A percentile compares a stretch with the other conserved stretches of the same genome.
These are phyloP conservation scores for Ambrosia trifida DNA, from an alignment of 129 eudicot genomes.

Conservation along the genomic window DNA sequence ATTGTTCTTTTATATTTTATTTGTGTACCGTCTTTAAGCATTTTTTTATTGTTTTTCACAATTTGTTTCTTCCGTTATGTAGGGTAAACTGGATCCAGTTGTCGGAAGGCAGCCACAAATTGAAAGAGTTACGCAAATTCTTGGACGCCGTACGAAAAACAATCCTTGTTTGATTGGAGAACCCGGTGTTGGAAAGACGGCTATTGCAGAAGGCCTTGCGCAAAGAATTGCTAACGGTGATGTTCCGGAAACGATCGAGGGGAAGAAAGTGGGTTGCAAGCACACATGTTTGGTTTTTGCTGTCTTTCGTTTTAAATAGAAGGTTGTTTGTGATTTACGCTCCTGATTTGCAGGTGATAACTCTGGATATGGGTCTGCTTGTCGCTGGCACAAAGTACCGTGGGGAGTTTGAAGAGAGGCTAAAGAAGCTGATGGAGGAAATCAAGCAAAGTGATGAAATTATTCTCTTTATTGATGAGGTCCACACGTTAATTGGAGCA, in stretches of 20 bases:
- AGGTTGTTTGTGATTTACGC: not conserved
- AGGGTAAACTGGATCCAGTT: slow-evolving; percentile 95
- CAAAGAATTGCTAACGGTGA: slow-evolving; percentile 88
- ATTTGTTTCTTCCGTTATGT: slow-evolving; percentile 1
- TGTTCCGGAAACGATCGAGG: slow-evolving; percentile 94
- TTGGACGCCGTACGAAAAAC: slow-evolving; percentile 84
- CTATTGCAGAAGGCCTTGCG: slow-evolving; percentile 95
- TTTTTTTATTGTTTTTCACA: not conserved
- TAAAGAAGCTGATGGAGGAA: slow-evolving; percentile 95
- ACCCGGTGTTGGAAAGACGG: slow-evolving; percentile 96
- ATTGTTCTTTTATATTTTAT: not conserved
- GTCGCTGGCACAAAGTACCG: slow-evolving; percentile 96
- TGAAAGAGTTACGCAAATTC: slow-evolving; percentile 87
- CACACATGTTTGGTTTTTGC: not conserved
- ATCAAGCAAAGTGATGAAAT: slow-evolving; percentile 87
- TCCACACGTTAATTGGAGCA: slow-evolving; percentile 87
- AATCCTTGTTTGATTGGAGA: slow-evolving; percentile 95
- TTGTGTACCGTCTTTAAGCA: not conserved
- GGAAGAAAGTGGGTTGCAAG: slow-evolving; percentile 64
- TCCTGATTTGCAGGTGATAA: slow-evolving; percentile 66
- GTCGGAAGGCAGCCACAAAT: slow-evolving; percentile 85
- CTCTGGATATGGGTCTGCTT: slow-evolving; percentile 39
- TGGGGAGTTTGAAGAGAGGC: slow-evolving; percentile 90
- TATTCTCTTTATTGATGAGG: slow-evolving; percentile 87
- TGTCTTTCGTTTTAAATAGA: not conserved